A percentile compares a stretch with the other conserved stretches of the same genome.
Evolutionary conservation across 106 monocot genomes (phyloP).

Genomic region (Chionographis japonica): DNA sequence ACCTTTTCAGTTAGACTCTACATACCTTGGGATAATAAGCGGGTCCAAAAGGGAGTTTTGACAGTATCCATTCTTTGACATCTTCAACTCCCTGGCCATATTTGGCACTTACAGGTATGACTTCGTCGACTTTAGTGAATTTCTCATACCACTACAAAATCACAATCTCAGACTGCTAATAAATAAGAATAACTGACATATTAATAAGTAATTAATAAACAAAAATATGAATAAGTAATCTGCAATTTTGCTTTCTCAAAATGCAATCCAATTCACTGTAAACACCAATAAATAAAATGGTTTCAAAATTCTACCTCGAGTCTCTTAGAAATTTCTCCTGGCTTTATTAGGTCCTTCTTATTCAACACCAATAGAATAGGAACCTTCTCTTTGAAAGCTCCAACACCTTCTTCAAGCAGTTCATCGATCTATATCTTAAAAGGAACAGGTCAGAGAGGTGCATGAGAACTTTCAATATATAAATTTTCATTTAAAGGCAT

Average conservation of each 20-base stretch:
- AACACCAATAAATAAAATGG: neutral
- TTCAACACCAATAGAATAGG: conserved; percentile 83
- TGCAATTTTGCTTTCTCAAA: neutral
- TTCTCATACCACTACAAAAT: conserved; percentile 89
- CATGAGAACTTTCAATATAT: neutral
- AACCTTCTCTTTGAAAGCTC: conserved; percentile 39
- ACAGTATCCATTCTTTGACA: conserved; percentile 89
- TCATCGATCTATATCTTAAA: conserved; percentile 68
- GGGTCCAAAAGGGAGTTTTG: conserved; percentile 88
- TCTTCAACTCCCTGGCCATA: conserved; percentile 89
- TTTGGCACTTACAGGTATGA: conserved; percentile 98
- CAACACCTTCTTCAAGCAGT: conserved; percentile 78
- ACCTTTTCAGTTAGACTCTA: conserved; percentile 2
- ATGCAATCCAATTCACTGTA: neutral
- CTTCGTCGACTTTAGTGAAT: conserved; percentile 79
- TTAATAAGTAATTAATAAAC: neutral
- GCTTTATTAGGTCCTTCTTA: conserved; percentile 96
- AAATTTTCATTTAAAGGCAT: conserved; percentile 11
- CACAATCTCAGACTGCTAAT: neutral
- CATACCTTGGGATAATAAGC: conserved; percentile 91
- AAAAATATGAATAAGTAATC: neutral
- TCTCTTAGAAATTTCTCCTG: conserved; percentile 87
- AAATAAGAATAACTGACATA: neutral
- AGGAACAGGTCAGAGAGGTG: neutral
- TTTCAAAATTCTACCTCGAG: conserved; percentile 51